A percentile compares a stretch with the other conserved stretches of the same genome.
Evolutionary conservation across 306 rosid genomes (phyloP).

Genomic region (Corylus heterophylla): DNA sequence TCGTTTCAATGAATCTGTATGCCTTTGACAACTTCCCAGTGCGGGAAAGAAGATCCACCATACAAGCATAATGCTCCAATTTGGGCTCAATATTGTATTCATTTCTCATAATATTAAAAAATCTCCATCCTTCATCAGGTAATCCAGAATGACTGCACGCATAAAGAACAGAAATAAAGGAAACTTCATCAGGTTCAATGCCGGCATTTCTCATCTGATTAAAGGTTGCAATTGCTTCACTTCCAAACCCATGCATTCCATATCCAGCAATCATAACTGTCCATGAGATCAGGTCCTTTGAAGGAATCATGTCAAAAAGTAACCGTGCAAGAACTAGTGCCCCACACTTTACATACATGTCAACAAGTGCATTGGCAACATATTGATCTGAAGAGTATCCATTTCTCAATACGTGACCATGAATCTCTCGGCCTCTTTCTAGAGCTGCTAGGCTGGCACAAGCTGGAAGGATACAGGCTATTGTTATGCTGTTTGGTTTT

Average conservation of each 20-base stretch:
- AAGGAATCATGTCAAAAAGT: slow-evolving; percentile 49
- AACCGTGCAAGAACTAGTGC: slow-evolving; percentile 49
- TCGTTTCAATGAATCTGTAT: slow-evolving; percentile 47
- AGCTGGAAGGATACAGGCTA: slow-evolving; percentile 68
- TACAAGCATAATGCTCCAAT: slow-evolving; percentile 66
- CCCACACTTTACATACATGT: slow-evolving; percentile 73
- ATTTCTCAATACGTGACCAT: slow-evolving; percentile 53
- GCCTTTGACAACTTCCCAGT: slow-evolving; percentile 60
- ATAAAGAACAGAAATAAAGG: slow-evolving; percentile 64
- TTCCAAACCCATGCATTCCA: slow-evolving; percentile 79
- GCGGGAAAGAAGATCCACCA: slow-evolving; percentile 81
- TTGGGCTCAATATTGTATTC: slow-evolving; percentile 50
- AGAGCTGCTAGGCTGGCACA: slow-evolving; percentile 74
- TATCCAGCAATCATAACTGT: slow-evolving; percentile 70
- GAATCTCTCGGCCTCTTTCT: slow-evolving; percentile 66
- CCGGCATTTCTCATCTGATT: slow-evolving; percentile 54
- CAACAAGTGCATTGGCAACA: slow-evolving; percentile 63
- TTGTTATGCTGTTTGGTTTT: slow-evolving; percentile 50
- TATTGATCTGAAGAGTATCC: slow-evolving; percentile 43
- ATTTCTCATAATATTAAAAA: slow-evolving; percentile 49
- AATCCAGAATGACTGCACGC: slow-evolving; percentile 75
- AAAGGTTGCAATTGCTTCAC: slow-evolving; percentile 56
- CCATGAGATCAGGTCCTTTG: slow-evolving; percentile 66
- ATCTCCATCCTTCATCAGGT: slow-evolving; percentile 60
- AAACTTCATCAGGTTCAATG: slow-evolving; percentile 55